Conservation (phyloP, 2,329 filamentous ascomycete species). For the Juglanconis sp. region DNA sequence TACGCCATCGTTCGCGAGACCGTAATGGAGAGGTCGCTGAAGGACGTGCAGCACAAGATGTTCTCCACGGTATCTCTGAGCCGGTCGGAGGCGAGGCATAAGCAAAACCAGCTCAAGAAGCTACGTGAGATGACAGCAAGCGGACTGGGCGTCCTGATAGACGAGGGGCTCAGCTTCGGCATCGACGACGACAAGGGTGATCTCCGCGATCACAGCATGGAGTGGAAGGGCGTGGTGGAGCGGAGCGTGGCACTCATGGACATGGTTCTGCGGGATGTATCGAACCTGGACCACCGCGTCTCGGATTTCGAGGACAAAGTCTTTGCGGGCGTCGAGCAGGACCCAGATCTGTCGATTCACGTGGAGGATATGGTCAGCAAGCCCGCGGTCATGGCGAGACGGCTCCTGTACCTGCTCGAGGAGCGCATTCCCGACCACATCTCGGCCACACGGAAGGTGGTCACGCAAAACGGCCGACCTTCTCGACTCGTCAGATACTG, state of each 20-base stretch:
- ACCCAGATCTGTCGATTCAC: conserved; percentile 55
- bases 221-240: conserved; percentile 71
- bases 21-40: conserved; percentile 68
- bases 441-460: conserved; percentile 50
- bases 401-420: conserved; percentile 67
- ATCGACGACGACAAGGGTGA: conserved; percentile 53
- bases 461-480: conserved; percentile 70
- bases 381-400: conserved; percentile 60
- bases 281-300: conserved; percentile 59
- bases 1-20: conserved; percentile 77
- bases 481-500: conserved; percentile 78
- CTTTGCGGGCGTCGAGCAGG: conserved; percentile 59
- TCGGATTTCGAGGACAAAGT: conserved; percentile 64
- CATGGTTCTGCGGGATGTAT: conserved; percentile 72
- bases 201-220: conserved; percentile 39
- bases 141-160: conserved; percentile 81
- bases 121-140: conserved; percentile 80
- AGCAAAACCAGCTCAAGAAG: conserved; percentile 67
- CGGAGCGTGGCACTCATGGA: conserved; percentile 84
- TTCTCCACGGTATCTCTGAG: conserved; percentile 76
- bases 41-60: conserved; percentile 67
- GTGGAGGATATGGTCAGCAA: conserved; percentile 45
- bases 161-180: conserved; percentile 74
- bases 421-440: conserved; percentile 66
- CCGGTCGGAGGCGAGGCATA: conserved; percentile 70